Evolutionary conservation across 2,329 filamentous ascomycete species (phyloP), one percentile per base, ranked within the genome.

Genomic region (Aspergillus puulaauensis): DNA sequence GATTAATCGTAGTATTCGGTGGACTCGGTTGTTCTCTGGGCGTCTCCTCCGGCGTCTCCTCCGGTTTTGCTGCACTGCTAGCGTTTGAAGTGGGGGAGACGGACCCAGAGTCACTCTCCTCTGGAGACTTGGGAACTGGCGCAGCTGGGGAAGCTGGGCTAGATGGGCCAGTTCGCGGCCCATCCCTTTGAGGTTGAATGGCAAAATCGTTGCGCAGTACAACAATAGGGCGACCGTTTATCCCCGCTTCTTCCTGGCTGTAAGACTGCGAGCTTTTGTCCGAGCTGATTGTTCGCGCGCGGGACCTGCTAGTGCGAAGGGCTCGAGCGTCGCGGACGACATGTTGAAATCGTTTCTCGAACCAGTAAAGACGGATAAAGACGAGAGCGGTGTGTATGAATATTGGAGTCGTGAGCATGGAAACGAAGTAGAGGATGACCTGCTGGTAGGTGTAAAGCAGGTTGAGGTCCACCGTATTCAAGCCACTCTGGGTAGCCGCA

Each of bases 351-450:
- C 93, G 86, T 75, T 96, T 96, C 75, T 99, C 93, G 71, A 99
- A 99, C 93, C 93, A 99, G 76, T 96, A 97, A 2, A 99, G 80
- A 24, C 95, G 89, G 14, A 98, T 82, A 66, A 96, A 93, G 7
- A 99, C 95, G 45, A 99, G 91, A 45, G 86, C 89, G 2, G 90
- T 86, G 69, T 96, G 87, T 66, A 96, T 88, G 47, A 90, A 87
- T 60, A 96, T 95, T 0, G 92, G 92, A 51, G 91, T 96, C 24
- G 88, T 86, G 12, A 91, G 66, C 80, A 91, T 87, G 4, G 88
- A 80, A 41, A 90, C 80, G 6, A 92, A 67, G 66, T 89, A 92
- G 24, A 96, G 77, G 51, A 90, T 81, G 43, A 90, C 73, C 75
- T 95, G 89, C 70, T 91, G 89, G 61, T 89, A 90, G 4, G 86